These are phyloP conservation scores for Pseudomonodictys pantanalensis DNA, from an alignment of 495 filamentous ascomycete genomes.

Conservation along the genomic window DNA sequence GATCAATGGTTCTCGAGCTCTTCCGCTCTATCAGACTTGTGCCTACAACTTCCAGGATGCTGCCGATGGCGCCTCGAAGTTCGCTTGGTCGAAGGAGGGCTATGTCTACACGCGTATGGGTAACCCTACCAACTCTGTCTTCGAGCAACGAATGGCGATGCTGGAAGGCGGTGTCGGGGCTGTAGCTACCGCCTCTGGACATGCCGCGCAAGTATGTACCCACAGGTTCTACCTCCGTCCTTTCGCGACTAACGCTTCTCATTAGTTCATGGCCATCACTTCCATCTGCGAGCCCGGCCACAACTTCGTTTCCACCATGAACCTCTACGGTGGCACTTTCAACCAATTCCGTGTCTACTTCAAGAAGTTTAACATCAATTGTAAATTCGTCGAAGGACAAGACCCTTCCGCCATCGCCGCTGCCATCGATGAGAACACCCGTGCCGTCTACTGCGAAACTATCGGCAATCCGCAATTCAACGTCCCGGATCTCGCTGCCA, in stretches of 20 bases:
- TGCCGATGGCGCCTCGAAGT: conserved; percentile 46
- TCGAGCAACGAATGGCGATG: conserved; percentile 46
- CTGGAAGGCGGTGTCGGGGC: conserved; percentile 46
- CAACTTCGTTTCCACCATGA: conserved; percentile 46
- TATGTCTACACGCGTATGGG: conserved; percentile 49
- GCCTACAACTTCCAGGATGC: conserved; percentile 48
- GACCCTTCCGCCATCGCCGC: conserved; percentile 40
- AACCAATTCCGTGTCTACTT: conserved; percentile 47
- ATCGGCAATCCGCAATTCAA: conserved; percentile 48
- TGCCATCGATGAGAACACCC: conserved; percentile 45
- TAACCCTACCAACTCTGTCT: conserved; percentile 46
- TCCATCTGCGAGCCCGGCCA: conserved; percentile 44
- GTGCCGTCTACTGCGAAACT: conserved; percentile 45
- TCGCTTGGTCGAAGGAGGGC: conserved; percentile 45
- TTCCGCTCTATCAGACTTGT: conserved; percentile 45
- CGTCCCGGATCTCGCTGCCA: conserved; percentile 43
- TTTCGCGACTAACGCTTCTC: conserved; percentile 3
- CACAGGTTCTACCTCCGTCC: too few relatives aligned
- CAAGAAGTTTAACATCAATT: conserved; percentile 44
- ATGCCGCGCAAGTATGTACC: conserved; percentile 35
- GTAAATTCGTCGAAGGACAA: conserved; percentile 45
- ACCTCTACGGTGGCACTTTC: conserved; percentile 44
- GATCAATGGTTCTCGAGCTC: conserved; percentile 44
- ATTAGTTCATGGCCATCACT: conserved; percentile 47
- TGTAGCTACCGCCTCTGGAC: conserved; percentile 45